Base-by-base conservation (phyloP, 169 alveolate genomes). In the Plasmodium blacklocki region DNA sequence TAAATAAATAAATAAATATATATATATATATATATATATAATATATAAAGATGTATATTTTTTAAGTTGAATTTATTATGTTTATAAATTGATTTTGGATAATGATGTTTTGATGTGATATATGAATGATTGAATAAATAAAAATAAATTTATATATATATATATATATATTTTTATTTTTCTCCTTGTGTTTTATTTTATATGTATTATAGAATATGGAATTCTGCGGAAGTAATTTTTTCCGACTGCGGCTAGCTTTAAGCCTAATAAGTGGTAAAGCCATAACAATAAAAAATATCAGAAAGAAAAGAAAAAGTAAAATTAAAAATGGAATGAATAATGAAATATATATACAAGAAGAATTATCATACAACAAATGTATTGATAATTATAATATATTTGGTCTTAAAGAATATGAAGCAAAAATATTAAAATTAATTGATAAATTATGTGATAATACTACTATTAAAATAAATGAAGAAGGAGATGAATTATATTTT, bases 381-480 rank as follows among this genome's bases (percentile, higher is more conserved):
- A n/a, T 0, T 21, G 21, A 56, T 6, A 12, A 12, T 1, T 21
- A 6, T 11, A 21, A 56, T 15, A 29, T 9, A 0, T 73, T 18
- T 49, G 92, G 92, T 3, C 29, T 86, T 14, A 60, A 43, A 14
- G 92, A 86, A 60, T 86, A 86, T 39, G 92, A 86, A 60, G 92
- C 92, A 3, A 86, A 86, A 54, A 12, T 86, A 23, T 64, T 86
- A 66, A 86, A 29, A 63, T 75, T 86, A 6, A 72, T 86, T 39
- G 92, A 86, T 52, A 86, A 86, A 21, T 26, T 86, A 66, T 86
- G 92, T 52, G 92, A 86, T 50, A 73, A 86, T 72, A 86, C 92
- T n/a, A 86, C 47, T 19, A 72, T 86, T 3, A 86, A 50, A 18
- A 86, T 86, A 29, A 71, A 70, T 60, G 92, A 86, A 62, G 66